A percentile compares a stretch with the other conserved stretches of the same genome.
Conservation (phyloP, 2,329 filamentous ascomycete genomes). For the Apiospora kogelbergensis region DNA sequence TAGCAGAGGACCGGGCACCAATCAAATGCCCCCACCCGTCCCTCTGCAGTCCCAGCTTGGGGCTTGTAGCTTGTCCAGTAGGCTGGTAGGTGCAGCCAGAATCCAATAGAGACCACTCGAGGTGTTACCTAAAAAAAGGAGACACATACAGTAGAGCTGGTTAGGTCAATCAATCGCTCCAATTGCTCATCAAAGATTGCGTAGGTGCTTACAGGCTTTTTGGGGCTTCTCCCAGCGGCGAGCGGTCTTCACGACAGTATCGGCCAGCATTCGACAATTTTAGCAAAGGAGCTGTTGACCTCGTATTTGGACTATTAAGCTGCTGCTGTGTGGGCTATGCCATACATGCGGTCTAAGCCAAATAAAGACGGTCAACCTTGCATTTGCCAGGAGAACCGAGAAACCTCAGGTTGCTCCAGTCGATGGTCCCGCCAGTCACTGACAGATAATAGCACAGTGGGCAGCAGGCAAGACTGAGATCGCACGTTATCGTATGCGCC, state of each 20-base stretch:
- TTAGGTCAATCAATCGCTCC: neutral
- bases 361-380: slow-evolving; percentile 5
- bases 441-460: slow-evolving; percentile 3
- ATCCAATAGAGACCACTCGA: neutral
- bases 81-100: neutral
- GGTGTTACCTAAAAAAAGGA: neutral
- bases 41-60: neutral
- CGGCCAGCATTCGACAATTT: neutral
- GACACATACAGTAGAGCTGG: neutral
- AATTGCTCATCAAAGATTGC: neutral
- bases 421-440: neutral
- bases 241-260: neutral
- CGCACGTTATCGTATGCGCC: slow-evolving; percentile 4
- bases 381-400: neutral
- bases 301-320: neutral
- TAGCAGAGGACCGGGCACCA: slow-evolving; percentile 1
- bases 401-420: neutral
- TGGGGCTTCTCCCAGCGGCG: neutral
- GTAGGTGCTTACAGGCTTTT: neutral
- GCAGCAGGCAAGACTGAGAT: neutral
- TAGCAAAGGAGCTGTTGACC: neutral
- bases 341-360: neutral
- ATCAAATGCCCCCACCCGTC: neutral
- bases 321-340: slow-evolving; percentile 3
- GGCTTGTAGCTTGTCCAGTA: neutral